Evolutionary conservation across 2,329 filamentous ascomycete species (phyloP), one percentile per base, ranked within the genome.

Genomic region (Colletotrichum spaethianum): DNA sequence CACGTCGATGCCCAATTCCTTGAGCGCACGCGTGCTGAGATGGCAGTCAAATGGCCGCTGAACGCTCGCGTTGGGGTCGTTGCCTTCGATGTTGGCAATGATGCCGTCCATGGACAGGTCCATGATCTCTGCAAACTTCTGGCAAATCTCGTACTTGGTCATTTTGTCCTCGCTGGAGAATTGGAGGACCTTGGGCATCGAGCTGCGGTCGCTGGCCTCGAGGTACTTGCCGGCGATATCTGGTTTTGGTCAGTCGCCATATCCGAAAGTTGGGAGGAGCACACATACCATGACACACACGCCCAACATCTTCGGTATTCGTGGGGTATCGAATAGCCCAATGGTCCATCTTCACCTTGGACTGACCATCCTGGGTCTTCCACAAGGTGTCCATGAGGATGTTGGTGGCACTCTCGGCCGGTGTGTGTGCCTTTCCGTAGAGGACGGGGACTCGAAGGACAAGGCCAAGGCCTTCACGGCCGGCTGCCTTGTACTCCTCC

Each of bases 101-200:
- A 98, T 92, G 9, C 89, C 88, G 57, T 90, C 89, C 26, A 92
- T 85, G 14, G 93, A 88, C 67, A 97, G 79, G 0, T 92, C 94
- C 87, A 97, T 91, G 70, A 97, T 94, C 71, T 94, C 91, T 4
- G 91, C 93, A 78, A 98, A 92, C 12, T 88, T 83, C 82, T 94
- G 85, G 80, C 93, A 95, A 67, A 98, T 97, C 80, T 96, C 91
- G 81, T 95, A 97, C 84, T 98, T 98, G 57, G 95, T 98, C 86
- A 92, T 93, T 75, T 87, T 89, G 76, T 97, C 93, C 82, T 98
- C 94, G 56, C 94, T 94, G 3, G 93, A 94, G 83, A 97, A 97
- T 66, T 98, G 95, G 23, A 98, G 86, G 53, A 95, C 89, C 36
- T 79, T 84, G 0, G 95, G 95, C 48, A 97, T 83, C 20, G 84